Evolutionary conservation across 2,329 filamentous ascomycete genomes (phyloP), one percentile per base, ranked within the genome.

Genomic region (Colletotrichum musae): DNA sequence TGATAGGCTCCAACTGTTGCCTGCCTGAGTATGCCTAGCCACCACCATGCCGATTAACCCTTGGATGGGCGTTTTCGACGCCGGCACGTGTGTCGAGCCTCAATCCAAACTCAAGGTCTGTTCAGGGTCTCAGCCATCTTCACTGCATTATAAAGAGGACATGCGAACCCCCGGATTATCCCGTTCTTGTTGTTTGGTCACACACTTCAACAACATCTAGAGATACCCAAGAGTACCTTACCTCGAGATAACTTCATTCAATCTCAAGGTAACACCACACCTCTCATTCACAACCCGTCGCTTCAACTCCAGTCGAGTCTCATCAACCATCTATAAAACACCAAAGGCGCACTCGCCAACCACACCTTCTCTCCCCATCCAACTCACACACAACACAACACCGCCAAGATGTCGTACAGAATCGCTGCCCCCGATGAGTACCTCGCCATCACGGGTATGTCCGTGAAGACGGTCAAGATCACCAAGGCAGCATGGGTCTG

Each of bases 391-490:
- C 12, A 36, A 3, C 2, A 43, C n/a, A 62, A 74, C 72, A 76
- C 78, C 75, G 72, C 72, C 80, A 83, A 70, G 58, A 88, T 88
- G 85, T 87, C 87, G 74, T 93, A 92, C 82, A 88, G 86, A 78
- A 87, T 94, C 72, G 91, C 93, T 21, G 88, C 89, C 64, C 91
- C 93, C 32, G 93, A 94, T 82, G 89, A 94, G 82, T 97, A 96
- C 86, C 92, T 97, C 81, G 93, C 94, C 85, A 89, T 96, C 74
- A 96, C 93, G 74, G 94, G 94, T 82, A 91, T 91, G 81, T 90
- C 91, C 73, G 87, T 97, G 74, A 85, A 90, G 51, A 91, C 87
- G 75, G 89, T 97, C 74, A 88, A 89, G 73, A 94, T 97, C 79
- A 90, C 88, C 77, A 97, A 97, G 82, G 92, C 93, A 72, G 86